A percentile compares a stretch with the other conserved stretches of the same genome.
Conservation (phyloP, 1,284 basidiomycete genomes). For the Marasmius tenuissimus region DNA sequence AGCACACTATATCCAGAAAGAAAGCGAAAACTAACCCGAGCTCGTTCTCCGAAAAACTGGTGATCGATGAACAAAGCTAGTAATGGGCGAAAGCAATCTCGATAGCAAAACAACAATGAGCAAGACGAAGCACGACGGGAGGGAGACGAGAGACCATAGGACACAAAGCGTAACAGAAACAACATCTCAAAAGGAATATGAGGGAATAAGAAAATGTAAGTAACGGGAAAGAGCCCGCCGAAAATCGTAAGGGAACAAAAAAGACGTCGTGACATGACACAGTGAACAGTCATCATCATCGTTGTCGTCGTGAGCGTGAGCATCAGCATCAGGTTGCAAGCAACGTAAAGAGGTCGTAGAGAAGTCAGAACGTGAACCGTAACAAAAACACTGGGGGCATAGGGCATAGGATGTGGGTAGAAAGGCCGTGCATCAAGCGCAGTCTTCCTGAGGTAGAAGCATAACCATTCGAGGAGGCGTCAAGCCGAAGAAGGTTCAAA, state of each 20-base stretch:
- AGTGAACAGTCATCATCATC: constrained; percentile 3
- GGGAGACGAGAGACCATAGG: not conserved
- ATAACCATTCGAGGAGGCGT: not conserved
- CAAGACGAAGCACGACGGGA: constrained; percentile 4
- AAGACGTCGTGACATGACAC: constrained; percentile 3
- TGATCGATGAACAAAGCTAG: not conserved
- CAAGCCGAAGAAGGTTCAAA: not conserved
- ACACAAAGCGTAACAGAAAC: constrained; percentile 1
- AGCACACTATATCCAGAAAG: constrained; percentile 1
- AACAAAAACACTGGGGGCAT: not conserved
- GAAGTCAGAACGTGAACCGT: not conserved
- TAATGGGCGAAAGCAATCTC: constrained; percentile 1
- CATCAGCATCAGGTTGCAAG: not conserved
- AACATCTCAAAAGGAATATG: not conserved
- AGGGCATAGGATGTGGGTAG: not conserved
- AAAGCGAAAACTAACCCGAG: constrained; percentile 9
- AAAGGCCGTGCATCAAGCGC: not conserved
- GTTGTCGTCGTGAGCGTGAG: not conserved
- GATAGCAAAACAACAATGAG: constrained; percentile 9
- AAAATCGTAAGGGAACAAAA: not conserved
- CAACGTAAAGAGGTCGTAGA: constrained; percentile 1
- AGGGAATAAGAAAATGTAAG: not conserved
- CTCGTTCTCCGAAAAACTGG: not conserved
- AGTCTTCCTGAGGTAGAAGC: not conserved
- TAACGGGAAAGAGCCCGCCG: not conserved